These are phyloP conservation scores for Hura crepitans DNA, from an alignment of 441 rosid genomes.

Conservation along the genomic window DNA sequence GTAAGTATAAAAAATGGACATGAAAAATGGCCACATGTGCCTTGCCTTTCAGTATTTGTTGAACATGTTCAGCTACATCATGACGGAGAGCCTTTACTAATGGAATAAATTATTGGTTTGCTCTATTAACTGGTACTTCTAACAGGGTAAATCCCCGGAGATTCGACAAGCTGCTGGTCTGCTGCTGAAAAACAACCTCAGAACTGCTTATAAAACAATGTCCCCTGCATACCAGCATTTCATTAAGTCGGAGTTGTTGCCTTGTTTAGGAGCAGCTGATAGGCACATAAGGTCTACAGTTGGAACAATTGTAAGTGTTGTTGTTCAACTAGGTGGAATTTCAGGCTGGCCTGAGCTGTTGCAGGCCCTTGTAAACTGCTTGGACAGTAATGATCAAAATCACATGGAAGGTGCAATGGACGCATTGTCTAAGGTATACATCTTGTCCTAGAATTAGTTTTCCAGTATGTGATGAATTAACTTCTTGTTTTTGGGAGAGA, in stretches of 20 bases:
- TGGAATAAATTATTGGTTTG: neutral
- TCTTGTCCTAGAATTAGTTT: constrained; percentile 9
- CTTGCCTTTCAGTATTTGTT: neutral
- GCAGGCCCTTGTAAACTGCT: constrained; percentile 76
- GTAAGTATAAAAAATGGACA: neutral
- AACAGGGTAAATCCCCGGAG: constrained; percentile 84
- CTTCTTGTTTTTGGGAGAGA: neutral
- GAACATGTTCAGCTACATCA: neutral
- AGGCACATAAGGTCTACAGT: constrained; percentile 84
- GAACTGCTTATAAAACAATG: constrained; percentile 63
- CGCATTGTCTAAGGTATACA: constrained; percentile 89
- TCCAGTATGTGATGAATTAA: constrained; percentile 6
- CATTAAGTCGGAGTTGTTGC: constrained; percentile 81
- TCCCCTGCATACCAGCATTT: constrained; percentile 56
- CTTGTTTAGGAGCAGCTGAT: constrained; percentile 87
- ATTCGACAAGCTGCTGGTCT: constrained; percentile 97
- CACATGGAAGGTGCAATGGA: constrained; percentile 99
- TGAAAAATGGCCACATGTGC: neutral
- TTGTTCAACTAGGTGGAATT: constrained; percentile 75
- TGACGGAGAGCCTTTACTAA: neutral
- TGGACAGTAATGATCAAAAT: constrained; percentile 85
- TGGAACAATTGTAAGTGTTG: constrained; percentile 84
- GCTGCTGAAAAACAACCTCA: constrained; percentile 86
- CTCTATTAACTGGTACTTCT: constrained; percentile 5
- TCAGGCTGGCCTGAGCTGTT: constrained; percentile 87